Evolutionary conservation across 176 grass and related monocot genomes (phyloP).

Genomic region (Cenchrus fungigraminus): DNA sequence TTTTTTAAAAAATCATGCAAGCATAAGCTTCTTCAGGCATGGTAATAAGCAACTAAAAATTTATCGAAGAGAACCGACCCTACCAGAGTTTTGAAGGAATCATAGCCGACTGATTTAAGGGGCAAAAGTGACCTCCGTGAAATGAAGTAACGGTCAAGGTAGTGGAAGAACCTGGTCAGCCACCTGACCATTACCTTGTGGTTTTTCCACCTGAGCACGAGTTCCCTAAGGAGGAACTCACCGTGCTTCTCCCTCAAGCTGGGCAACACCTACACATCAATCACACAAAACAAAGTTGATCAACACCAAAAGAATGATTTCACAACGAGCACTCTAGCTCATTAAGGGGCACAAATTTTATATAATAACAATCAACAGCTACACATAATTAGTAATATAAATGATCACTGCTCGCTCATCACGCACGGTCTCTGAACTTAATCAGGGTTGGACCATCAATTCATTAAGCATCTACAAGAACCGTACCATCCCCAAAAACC

Average conservation of each 20-base stretch:
- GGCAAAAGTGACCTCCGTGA: constrained; percentile 9
- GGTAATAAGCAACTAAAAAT: background rate
- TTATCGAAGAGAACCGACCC: background rate
- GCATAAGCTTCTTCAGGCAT: background rate
- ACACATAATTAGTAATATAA: background rate
- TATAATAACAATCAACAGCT: background rate
- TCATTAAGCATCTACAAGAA: background rate
- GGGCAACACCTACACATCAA: constrained; percentile 48
- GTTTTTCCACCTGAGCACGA: constrained; percentile 58
- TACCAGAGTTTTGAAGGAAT: constrained; percentile 53
- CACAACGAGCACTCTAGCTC: too few species aligned
- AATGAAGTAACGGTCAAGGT: constrained; percentile 59
- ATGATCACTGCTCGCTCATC: too few species aligned
- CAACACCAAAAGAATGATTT: background rate
- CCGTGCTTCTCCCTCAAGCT: constrained; percentile 55
- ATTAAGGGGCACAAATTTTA: background rate
- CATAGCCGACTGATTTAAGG: constrained; percentile 40
- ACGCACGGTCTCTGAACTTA: background rate
- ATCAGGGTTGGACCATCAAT: background rate
- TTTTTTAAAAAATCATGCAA: background rate
- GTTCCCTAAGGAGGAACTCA: constrained; percentile 55
- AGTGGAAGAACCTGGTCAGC: constrained; percentile 59
- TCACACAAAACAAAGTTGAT: background rate
- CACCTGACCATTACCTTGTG: constrained; percentile 69
- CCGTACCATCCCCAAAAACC: background rate